Percentiles rank a stretch among this genome's conserved stretches.
phyloP scores from a whole-genome alignment of 345 rosid genomes.

The Syzygium grande region DNA sequence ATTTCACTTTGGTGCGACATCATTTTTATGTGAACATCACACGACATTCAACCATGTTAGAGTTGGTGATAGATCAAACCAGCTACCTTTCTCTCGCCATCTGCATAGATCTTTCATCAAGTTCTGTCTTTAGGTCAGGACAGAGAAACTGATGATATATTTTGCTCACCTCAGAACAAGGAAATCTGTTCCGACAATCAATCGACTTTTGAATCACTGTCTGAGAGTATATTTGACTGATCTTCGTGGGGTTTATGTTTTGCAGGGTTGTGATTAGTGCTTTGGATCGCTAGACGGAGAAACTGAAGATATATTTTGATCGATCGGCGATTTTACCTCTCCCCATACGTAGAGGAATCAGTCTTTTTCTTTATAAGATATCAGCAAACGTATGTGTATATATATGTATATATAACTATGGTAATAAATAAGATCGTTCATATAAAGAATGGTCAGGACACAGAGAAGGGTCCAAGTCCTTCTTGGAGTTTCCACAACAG shows the following conservation, averaged over 20 bases:
- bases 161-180: not conserved
- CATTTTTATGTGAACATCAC: not conserved
- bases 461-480: not conserved
- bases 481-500: not conserved
- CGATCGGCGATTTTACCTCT: not conserved
- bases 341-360: not conserved
- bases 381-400: not conserved
- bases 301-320: not conserved
- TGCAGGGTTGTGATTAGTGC: conserved; percentile 65
- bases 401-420: not conserved
- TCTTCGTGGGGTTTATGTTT: not conserved
- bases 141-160: not conserved
- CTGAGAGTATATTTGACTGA: not conserved
- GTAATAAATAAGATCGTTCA: not conserved
- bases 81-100: not conserved
- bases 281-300: conserved; percentile 49
- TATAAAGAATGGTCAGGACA: not conserved
- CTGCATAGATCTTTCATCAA: not conserved
- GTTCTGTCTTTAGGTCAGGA: not conserved
- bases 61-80: not conserved
- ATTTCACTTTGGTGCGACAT: not conserved
- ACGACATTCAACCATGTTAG: not conserved
- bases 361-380: not conserved
- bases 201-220: not conserved
- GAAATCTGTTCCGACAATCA: not conserved